Evolutionary conservation across 495 filamentous ascomycete species (phyloP).

Genomic region (Platismatia glauca): DNA sequence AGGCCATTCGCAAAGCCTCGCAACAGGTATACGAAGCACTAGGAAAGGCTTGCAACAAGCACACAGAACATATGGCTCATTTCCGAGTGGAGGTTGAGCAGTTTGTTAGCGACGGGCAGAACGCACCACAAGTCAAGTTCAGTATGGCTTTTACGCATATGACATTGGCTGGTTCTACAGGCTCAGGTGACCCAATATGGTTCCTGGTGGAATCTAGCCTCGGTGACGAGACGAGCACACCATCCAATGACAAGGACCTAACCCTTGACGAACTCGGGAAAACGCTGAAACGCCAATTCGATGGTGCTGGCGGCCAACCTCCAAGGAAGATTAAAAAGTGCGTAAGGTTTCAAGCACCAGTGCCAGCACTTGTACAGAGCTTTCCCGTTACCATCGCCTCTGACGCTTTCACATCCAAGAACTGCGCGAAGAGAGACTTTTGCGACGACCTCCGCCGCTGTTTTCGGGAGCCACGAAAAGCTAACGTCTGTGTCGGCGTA

Average conservation of each 20-base stretch:
- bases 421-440: constrained; percentile 20
- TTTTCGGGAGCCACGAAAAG: neutral
- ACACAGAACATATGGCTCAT: constrained; percentile 28
- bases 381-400: neutral
- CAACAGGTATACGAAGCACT: constrained; percentile 31
- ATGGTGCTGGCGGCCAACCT: neutral
- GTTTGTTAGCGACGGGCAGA: neutral
- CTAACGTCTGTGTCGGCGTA: constrained; percentile 22
- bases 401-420: constrained; percentile 6
- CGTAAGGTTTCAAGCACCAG: constrained; percentile 17
- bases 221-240: neutral
- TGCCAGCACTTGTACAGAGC: neutral
- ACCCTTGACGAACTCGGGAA: constrained; percentile 2
- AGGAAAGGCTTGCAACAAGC: constrained; percentile 27
- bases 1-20: constrained; percentile 26
- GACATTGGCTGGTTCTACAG: constrained; percentile 1
- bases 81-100: constrained; percentile 29
- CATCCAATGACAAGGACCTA: no score
- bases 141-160: constrained; percentile 23
- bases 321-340: constrained; percentile 17
- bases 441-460: constrained; percentile 23
- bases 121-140: constrained; percentile 23
- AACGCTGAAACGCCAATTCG: constrained; percentile 19
- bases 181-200: constrained; percentile 16
- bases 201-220: constrained; percentile 22